These are phyloP conservation scores for Chrysanthemum lavandulifolium DNA, from an alignment of 129 eudicot genomes.

Conservation along the genomic window DNA sequence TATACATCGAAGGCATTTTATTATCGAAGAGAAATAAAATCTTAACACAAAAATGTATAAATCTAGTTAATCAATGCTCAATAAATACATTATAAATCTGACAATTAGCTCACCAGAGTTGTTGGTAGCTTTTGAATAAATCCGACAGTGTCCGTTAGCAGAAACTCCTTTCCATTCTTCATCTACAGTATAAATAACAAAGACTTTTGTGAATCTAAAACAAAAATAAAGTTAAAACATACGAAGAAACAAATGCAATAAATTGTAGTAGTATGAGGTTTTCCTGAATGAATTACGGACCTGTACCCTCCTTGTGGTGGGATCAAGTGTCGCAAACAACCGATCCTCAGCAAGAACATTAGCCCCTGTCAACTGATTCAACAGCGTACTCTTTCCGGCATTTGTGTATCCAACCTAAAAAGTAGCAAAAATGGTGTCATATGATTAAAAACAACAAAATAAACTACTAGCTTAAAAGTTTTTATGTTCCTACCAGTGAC, in stretches of 20 bases:
- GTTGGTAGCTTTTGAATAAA: constrained; percentile 97
- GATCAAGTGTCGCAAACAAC: constrained; percentile 95
- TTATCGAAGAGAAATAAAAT: background rate
- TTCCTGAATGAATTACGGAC: constrained; percentile 32
- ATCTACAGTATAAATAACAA: constrained; percentile 38
- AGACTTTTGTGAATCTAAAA: constrained; percentile 1
- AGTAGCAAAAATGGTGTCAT: constrained; percentile 1
- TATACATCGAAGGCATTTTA: background rate
- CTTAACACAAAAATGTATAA: background rate
- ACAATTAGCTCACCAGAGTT: constrained; percentile 53
- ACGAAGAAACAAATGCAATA: background rate
- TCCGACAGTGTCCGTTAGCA: constrained; percentile 94
- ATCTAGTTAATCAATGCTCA: background rate
- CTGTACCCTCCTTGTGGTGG: constrained; percentile 95
- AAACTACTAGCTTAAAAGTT: background rate
- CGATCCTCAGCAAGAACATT: constrained; percentile 95
- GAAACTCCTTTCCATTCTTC: constrained; percentile 93
- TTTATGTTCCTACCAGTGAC: constrained; percentile 58
- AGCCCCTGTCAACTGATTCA: constrained; percentile 89
- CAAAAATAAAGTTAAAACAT: background rate
- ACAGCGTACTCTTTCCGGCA: constrained; percentile 95
- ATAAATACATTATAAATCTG: background rate
- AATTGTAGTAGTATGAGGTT: background rate
- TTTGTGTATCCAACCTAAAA: constrained; percentile 91
- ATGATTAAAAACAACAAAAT: background rate